Evolutionary conservation across 345 rosid species (phyloP).

Genomic region (Brassica nigra): DNA sequence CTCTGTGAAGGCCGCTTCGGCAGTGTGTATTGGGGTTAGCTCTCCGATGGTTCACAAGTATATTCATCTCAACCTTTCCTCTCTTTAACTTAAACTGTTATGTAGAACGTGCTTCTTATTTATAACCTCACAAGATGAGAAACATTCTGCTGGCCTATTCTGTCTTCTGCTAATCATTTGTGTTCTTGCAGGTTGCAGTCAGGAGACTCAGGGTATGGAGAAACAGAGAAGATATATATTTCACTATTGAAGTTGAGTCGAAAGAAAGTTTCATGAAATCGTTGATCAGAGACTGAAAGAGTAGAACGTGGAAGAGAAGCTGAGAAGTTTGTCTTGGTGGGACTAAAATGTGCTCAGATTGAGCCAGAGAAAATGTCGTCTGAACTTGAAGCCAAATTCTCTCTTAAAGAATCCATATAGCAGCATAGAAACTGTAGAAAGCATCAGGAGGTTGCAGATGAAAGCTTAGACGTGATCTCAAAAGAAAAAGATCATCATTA

Average conservation of each 20-base stretch:
- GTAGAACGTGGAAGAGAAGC: slow-evolving; percentile 57
- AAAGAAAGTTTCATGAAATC: slow-evolving; percentile 61
- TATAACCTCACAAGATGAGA: neutral
- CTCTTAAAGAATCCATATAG: slow-evolving; percentile 48
- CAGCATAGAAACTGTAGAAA: neutral
- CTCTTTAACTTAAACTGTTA: neutral
- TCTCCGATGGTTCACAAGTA: slow-evolving; percentile 99
- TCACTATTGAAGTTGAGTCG: slow-evolving; percentile 80
- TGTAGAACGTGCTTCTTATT: slow-evolving; percentile 5
- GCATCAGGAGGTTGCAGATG: slow-evolving; percentile 21
- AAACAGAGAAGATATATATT: slow-evolving; percentile 83
- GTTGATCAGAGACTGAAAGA: slow-evolving; percentile 70
- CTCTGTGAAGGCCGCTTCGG: slow-evolving; percentile 97
- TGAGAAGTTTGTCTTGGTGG: slow-evolving; percentile 57
- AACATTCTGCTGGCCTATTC: neutral
- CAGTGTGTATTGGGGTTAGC: slow-evolving; percentile 99
- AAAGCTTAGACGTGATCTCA: slow-evolving; percentile 27
- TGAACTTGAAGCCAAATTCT: slow-evolving; percentile 63
- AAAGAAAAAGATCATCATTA: slow-evolving; percentile 3
- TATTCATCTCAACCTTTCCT: slow-evolving; percentile 6
- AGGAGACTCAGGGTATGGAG: slow-evolving; percentile 99
- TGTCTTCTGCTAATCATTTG: neutral
- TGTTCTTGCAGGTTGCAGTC: slow-evolving; percentile 73
- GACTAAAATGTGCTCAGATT: slow-evolving; percentile 66
- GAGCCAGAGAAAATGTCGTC: slow-evolving; percentile 52